Base-by-base conservation (phyloP, 371 early-diverging fungal genomes). In the Umbelopsis sp. region DNA sequence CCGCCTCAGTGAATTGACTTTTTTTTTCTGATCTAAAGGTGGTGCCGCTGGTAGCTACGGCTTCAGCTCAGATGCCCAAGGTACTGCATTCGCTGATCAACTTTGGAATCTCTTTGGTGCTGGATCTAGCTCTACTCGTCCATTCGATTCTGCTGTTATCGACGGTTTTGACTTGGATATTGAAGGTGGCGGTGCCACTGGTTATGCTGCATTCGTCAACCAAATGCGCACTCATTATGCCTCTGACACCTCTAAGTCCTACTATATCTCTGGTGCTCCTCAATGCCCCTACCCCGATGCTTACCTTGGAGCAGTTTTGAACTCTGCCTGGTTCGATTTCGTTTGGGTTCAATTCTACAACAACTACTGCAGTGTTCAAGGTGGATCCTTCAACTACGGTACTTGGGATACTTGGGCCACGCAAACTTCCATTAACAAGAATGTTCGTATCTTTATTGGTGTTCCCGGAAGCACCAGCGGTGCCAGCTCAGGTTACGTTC, bases 141-240 rank as follows among this genome's bases (percentile, higher is more conserved):
- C 91, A 0, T 89, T 93, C 63, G 91, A 78, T 24, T 78, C 76
- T 74, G 82, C 85, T 29, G 71, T 78, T 0, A 69, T 89, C 9
- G 92, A 93, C 70, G 91, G 93, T 0, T 77, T 91, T 44, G 92
- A 93, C 67, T 72, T 93, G 50, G 93, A 92, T 69, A 89, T 91
- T 57, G 90, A 91, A 69, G 89, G 85, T 62, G 90, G 89, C 9
- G 62, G 71, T 12, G 63, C 75, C 22, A 75, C 80, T 0, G 88
- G 87, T 0, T 90, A 87, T 50, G 72, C 72, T 20, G 82, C 75
- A 7, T 84, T 91, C 44, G 76, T 88, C n/a, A 70, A 68, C 24
- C 74, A 77, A 63, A 70, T 91, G 8, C 89, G 89, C 24, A 62
- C 73, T 3, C 72, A 82, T 52, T 89, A 77, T 52, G 74, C 71